These are phyloP conservation scores for Aspergillus quadrilineatus DNA, from an alignment of 2,329 filamentous ascomycete species.

Conservation along the genomic window DNA sequence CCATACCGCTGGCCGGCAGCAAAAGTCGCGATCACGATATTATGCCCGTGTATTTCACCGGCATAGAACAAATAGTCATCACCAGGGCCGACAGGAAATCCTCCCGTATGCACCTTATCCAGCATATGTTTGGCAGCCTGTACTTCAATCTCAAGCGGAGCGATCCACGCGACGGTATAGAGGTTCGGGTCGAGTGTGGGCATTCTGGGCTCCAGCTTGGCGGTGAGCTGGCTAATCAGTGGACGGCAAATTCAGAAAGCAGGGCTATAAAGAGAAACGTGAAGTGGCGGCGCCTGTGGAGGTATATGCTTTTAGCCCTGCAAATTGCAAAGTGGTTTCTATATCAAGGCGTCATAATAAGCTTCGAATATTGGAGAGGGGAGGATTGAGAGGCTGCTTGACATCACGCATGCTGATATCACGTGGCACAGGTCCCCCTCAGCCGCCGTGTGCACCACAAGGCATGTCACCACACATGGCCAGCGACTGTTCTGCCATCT, in stretches of 20 bases:
- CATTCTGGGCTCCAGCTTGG: neutral
- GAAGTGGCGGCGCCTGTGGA: neutral
- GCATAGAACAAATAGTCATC: slow-evolving; percentile 41
- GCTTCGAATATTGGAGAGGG: neutral
- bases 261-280: neutral
- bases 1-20: slow-evolving; percentile 38
- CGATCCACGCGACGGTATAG: slow-evolving; percentile 20
- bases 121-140: slow-evolving; percentile 29
- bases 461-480: neutral
- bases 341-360: neutral
- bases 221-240: neutral
- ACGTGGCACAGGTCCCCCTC: neutral
- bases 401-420: neutral
- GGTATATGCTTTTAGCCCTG: neutral
- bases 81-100: slow-evolving; percentile 31
- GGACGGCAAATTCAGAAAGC: neutral
- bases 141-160: slow-evolving; percentile 38
- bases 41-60: slow-evolving; percentile 38
- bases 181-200: slow-evolving; percentile 13
- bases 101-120: slow-evolving; percentile 28
- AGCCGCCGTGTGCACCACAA: neutral
- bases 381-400: neutral
- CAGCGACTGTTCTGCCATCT: neutral
- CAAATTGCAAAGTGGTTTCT: neutral
- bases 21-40: slow-evolving; percentile 38